phyloP scores from a whole-genome alignment of 2,329 filamentous ascomycete genomes.

The Pseudogymnoascus sp. region DNA sequence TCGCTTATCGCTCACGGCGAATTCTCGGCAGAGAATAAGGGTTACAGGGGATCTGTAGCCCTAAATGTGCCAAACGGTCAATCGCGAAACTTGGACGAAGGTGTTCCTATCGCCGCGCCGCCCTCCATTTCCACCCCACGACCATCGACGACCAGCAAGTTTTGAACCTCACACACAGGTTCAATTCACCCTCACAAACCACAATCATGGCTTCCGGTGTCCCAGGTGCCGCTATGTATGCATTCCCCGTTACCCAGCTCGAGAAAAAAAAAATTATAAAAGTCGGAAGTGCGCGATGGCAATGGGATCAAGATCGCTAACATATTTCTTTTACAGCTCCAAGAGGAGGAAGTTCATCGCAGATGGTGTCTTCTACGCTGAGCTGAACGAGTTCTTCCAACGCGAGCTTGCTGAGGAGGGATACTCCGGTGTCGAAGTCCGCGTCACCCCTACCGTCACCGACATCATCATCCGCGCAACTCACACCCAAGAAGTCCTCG shows the following conservation, averaged over 20 bases:
- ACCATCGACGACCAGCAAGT: conserved; percentile 24
- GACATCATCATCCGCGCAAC: conserved; percentile 99
- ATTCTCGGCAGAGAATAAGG: conserved; percentile 10
- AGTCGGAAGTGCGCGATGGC: neutral
- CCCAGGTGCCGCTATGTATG: conserved; percentile 33
- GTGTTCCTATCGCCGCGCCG: conserved; percentile 2
- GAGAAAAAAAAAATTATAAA: neutral
- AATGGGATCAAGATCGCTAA: conserved; percentile 14
- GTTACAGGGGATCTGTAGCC: conserved; percentile 10
- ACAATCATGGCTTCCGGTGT: conserved; percentile 33
- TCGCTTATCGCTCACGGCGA: conserved; percentile 6
- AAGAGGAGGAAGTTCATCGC: conserved; percentile 93
- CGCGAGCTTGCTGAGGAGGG: conserved; percentile 99
- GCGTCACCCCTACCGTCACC: conserved; percentile 98
- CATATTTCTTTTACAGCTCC: conserved; percentile 49
- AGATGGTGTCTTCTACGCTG: conserved; percentile 99
- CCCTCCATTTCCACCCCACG: conserved; percentile 15
- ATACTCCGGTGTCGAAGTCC: conserved; percentile 99
- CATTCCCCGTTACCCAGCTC: conserved; percentile 4
- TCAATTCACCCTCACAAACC: conserved; percentile 22
- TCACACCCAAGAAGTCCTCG: conserved; percentile 99
- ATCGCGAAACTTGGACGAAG: conserved; percentile 2
- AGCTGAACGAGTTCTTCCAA: conserved; percentile 99
- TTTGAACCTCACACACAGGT: conserved; percentile 24
- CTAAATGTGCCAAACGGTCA: conserved; percentile 5